Percentiles rank a stretch among this genome's conserved stretches.
Evolutionary conservation across 2,329 filamentous ascomycete genomes (phyloP).

Genomic region (Lasiodiplodia hormozganensis): DNA sequence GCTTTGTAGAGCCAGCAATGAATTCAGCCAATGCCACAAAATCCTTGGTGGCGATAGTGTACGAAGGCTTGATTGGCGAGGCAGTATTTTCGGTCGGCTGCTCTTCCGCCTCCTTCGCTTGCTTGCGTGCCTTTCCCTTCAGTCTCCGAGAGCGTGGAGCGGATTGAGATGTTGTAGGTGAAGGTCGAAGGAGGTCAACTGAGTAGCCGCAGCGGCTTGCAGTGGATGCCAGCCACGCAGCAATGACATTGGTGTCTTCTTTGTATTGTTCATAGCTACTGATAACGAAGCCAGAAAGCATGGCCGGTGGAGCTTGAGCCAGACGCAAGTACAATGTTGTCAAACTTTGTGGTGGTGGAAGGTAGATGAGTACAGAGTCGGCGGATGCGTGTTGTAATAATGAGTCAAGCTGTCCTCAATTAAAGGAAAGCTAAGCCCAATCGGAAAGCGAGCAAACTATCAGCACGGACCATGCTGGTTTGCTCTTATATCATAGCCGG

Average conservation of each 20-base stretch:
- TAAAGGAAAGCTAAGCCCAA: no score
- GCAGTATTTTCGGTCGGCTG: not conserved
- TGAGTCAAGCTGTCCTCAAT: no score
- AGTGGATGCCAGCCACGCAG: constrained; percentile 52
- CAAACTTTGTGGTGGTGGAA: no score
- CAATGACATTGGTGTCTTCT: constrained; percentile 50
- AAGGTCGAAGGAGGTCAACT: constrained; percentile 27
- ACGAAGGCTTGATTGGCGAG: constrained; percentile 34
- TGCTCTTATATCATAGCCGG: no score
- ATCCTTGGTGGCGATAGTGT: constrained; percentile 48
- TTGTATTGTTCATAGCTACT: constrained; percentile 52
- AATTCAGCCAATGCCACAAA: constrained; percentile 50
- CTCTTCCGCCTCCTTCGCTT: constrained; percentile 32
- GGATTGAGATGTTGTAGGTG: not conserved
- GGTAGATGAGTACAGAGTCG: no score
- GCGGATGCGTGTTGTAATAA: no score
- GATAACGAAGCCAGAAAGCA: constrained; percentile 36
- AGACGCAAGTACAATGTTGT: not conserved
- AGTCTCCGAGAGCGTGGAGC: not conserved
- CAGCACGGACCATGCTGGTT: no score
- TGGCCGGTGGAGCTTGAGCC: not conserved
- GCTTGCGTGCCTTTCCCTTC: constrained; percentile 41
- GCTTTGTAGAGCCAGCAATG: constrained; percentile 39
- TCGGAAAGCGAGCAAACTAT: no score
- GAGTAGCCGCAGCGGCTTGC: constrained; percentile 47